These are phyloP conservation scores for Apiospora saccharicola DNA, from an alignment of 2,329 filamentous ascomycete genomes.

Conservation along the genomic window DNA sequence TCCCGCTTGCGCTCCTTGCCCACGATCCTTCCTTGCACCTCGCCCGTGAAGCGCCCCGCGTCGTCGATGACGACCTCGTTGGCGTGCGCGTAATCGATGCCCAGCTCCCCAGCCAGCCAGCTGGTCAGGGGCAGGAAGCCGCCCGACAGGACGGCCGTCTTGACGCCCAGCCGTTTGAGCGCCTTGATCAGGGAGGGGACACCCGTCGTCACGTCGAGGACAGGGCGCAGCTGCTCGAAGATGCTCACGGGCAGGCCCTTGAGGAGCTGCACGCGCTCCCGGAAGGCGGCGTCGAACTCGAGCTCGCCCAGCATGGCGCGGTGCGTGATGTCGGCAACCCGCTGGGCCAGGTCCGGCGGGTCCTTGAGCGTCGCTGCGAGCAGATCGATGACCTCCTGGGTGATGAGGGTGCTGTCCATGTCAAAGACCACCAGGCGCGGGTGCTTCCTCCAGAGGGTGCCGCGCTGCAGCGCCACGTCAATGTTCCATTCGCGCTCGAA, in stretches of 20 bases:
- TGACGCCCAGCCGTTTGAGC: constrained; percentile 80
- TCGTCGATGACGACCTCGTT: constrained; percentile 79
- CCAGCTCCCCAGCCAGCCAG: constrained; percentile 83
- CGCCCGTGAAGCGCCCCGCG: constrained; percentile 70
- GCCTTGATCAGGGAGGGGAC: constrained; percentile 77
- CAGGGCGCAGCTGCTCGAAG: constrained; percentile 77
- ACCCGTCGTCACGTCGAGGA: constrained; percentile 83
- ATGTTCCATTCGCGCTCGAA: constrained; percentile 92
- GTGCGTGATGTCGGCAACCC: constrained; percentile 88
- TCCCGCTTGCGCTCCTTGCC: constrained; percentile 78
- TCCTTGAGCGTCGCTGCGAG: constrained; percentile 80
- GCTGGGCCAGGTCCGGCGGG: constrained; percentile 74
- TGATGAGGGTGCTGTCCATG: constrained; percentile 98
- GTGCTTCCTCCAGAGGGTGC: constrained; percentile 77
- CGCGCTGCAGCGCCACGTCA: constrained; percentile 79
- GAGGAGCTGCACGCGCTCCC: constrained; percentile 80
- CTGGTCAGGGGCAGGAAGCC: constrained; percentile 89
- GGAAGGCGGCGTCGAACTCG: constrained; percentile 86
- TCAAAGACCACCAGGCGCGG: constrained; percentile 94
- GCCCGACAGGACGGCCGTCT: constrained; percentile 89
- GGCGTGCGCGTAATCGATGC: constrained; percentile 86
- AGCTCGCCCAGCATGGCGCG: constrained; percentile 96
- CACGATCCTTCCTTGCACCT: constrained; percentile 75
- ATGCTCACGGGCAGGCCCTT: constrained; percentile 81
- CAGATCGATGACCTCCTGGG: constrained; percentile 97